Evolutionary conservation across 441 rosid genomes (phyloP).

Genomic region (Manihot esculenta): DNA sequence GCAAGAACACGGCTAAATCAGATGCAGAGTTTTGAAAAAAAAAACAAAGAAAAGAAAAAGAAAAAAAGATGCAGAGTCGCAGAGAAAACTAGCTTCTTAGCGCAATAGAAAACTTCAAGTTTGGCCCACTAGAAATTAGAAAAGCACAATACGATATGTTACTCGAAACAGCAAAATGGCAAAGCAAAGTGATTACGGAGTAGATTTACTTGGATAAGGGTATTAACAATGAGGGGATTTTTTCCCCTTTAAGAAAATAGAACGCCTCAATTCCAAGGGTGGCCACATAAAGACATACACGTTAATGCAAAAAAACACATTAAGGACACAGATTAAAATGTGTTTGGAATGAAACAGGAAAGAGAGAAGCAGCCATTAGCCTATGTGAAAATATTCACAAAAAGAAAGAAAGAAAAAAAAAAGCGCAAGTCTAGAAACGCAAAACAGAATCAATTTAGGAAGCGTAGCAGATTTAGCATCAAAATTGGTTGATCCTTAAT

Average conservation of each 20-base stretch:
- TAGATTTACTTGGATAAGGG: background rate
- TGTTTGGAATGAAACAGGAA: background rate
- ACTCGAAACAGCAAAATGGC: background rate
- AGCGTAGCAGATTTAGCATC: background rate
- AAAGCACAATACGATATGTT: no score
- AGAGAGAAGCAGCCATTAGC: background rate
- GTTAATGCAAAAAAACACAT: background rate
- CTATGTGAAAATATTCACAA: background rate
- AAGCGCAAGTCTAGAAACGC: background rate
- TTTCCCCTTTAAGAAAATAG: background rate
- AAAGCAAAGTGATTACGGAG: background rate
- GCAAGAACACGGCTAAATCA: background rate
- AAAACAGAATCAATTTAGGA: background rate
- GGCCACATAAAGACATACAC: background rate
- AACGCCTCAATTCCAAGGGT: background rate
- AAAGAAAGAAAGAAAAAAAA: background rate
- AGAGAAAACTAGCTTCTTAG: background rate
- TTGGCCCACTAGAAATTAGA: background rate
- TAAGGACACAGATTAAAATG: no score
- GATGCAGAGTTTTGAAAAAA: no score
- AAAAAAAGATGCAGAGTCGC: no score
- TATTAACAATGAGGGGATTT: background rate
- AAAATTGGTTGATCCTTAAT: no score
- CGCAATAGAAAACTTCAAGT: background rate
- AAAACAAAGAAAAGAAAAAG: no score